These are phyloP conservation scores for Sporothrix pseudoabietina DNA, from an alignment of 2,329 filamentous ascomycete genomes.

Conservation along the genomic window DNA sequence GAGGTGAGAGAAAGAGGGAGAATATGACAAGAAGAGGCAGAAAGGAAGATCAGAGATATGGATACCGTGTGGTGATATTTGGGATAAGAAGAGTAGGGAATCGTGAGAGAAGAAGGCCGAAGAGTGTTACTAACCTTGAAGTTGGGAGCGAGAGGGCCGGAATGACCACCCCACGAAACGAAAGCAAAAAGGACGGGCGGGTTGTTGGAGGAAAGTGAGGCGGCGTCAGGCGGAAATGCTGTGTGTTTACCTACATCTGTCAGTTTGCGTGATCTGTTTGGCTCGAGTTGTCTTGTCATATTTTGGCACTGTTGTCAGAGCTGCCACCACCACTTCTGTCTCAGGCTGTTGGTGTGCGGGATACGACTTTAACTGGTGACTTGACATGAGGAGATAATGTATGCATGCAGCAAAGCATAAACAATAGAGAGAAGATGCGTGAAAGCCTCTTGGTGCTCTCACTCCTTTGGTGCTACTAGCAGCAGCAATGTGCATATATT, in stretches of 20 bases:
- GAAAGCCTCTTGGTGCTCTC: not conserved
- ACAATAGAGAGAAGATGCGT: conserved; percentile 6
- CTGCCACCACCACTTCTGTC: conserved; percentile 3
- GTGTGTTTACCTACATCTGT: conserved; percentile 24
- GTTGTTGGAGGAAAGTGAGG: conserved; percentile 8
- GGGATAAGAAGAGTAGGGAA: not conserved
- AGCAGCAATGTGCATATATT: conserved; percentile 17
- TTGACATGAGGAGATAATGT: conserved; percentile 5
- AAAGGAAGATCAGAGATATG: conserved; percentile 1
- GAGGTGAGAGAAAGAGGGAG: not conserved
- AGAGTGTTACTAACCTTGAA: conserved; percentile 20
- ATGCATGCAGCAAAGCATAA: conserved; percentile 21
- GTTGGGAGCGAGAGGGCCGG: not conserved
- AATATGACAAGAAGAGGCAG: conserved; percentile 23
- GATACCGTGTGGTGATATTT: conserved; percentile 6
- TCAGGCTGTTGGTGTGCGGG: conserved; percentile 26
- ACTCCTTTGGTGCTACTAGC: not conserved
- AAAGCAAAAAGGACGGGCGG: not conserved
- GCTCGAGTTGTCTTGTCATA: not conserved
- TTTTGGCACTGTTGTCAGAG: not conserved
- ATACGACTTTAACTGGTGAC: conserved; percentile 29
- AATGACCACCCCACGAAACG: conserved; percentile 13
- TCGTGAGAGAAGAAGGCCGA: not conserved
- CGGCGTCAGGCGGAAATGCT: conserved; percentile 27
- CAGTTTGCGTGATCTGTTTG: conserved; percentile 27